Conservation (phyloP, 257 asterid species). For the Solanum peruvianum region DNA sequence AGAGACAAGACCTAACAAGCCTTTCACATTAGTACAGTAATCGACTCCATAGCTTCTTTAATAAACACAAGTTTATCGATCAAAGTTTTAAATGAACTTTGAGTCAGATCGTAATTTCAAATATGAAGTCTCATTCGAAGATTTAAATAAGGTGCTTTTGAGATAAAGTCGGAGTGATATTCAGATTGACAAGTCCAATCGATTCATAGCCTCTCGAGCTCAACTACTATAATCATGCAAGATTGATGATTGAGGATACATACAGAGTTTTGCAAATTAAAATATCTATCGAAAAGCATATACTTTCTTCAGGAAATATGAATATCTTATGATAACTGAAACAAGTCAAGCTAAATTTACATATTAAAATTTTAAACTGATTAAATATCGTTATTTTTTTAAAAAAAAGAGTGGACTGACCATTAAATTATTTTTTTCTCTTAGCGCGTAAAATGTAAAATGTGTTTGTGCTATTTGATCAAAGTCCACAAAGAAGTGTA, state of each 20-base stretch:
- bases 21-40: neutral
- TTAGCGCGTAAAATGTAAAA: neutral
- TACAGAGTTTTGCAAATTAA: no score
- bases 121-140: neutral
- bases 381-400: neutral
- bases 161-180: neutral
- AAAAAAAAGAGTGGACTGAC: neutral
- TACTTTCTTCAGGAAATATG: neutral
- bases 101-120: neutral
- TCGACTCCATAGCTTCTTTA: neutral
- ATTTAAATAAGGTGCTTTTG: neutral
- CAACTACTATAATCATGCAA: neutral
- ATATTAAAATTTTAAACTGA: neutral
- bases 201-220: neutral
- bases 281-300: no score
- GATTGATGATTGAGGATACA: neutral
- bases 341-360: neutral
- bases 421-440: neutral
- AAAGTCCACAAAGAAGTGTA: neutral
- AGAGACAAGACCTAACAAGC: neutral
- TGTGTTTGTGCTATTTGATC: neutral
- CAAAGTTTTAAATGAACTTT: neutral
- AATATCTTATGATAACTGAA: no score
- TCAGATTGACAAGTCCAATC: neutral
- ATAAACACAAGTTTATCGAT: neutral